Conservation (phyloP, 495 filamentous ascomycete species). For the Tuber brumale region DNA sequence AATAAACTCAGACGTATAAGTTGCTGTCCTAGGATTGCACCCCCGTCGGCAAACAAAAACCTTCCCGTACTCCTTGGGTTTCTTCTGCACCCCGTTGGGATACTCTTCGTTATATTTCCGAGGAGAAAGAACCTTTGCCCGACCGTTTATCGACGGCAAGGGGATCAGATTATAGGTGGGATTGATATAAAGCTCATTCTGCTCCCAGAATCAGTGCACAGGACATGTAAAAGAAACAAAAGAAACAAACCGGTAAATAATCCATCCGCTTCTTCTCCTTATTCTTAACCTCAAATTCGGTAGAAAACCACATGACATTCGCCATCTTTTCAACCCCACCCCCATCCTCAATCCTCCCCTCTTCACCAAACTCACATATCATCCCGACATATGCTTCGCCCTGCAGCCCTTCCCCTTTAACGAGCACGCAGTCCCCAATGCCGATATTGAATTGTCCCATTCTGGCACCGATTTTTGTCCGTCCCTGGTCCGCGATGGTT, state of each 20-base stretch:
- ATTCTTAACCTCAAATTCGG: conserved; percentile 76
- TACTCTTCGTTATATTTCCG: conserved; percentile 59
- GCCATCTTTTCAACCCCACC: conserved; percentile 52
- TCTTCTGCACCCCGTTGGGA: conserved; percentile 68
- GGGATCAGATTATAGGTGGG: conserved; percentile 76
- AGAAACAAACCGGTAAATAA: conserved; percentile 55
- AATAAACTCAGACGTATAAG: conserved; percentile 84
- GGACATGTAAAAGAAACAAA: conserved; percentile 7
- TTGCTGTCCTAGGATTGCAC: conserved; percentile 76
- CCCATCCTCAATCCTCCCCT: conserved; percentile 55
- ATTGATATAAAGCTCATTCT: conserved; percentile 91
- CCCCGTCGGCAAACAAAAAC: conserved; percentile 85
- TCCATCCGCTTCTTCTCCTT: conserved; percentile 77
- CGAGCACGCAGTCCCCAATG: conserved; percentile 73
- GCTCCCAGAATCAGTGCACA: conserved; percentile 19
- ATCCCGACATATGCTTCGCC: conserved; percentile 88
- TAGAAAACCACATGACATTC: conserved; percentile 75
- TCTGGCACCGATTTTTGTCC: conserved; percentile 66
- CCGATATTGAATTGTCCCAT: conserved; percentile 79
- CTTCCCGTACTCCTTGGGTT: conserved; percentile 72
- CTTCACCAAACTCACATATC: conserved; percentile 69
- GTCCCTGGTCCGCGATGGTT: conserved; percentile 42
- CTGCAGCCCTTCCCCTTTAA: conserved; percentile 70
- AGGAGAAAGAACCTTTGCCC: conserved; percentile 69
- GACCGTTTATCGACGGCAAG: conserved; percentile 84